phyloP scores from a whole-genome alignment of 345 rosid genomes.

The Eucalyptus fibrosa region DNA sequence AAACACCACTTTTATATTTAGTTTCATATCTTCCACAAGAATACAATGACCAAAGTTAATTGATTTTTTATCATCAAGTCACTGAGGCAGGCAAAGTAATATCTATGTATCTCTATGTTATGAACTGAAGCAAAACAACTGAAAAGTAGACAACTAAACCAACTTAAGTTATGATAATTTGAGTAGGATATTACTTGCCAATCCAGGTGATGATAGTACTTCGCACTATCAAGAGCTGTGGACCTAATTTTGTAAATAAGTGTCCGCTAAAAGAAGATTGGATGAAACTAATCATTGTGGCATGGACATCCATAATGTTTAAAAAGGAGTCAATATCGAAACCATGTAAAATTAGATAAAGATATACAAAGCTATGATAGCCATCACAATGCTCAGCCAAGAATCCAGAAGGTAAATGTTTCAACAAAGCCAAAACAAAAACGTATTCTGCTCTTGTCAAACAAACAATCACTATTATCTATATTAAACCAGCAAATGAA shows the following conservation, averaged over 20 bases:
- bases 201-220: no score
- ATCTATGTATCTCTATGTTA: no score
- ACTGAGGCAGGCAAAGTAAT: no score
- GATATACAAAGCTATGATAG: neutral
- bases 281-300: neutral
- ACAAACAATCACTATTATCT: no score
- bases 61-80: neutral
- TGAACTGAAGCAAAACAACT: no score
- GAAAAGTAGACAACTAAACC: no score
- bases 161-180: no score
- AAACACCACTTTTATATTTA: neutral
- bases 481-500: no score
- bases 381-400: neutral
- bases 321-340: neutral
- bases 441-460: rapidly evolving
- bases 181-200: neutral
- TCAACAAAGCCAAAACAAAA: neutral
- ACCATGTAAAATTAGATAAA: neutral
- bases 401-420: neutral
- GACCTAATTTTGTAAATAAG: neutral
- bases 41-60: neutral
- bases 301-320: neutral
- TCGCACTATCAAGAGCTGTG: neutral
- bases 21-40: neutral
- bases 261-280: neutral